Evolutionary conservation across 805 yeast genomes (phyloP), one percentile per base, ranked within the genome.

Genomic region (Candida anglica): DNA sequence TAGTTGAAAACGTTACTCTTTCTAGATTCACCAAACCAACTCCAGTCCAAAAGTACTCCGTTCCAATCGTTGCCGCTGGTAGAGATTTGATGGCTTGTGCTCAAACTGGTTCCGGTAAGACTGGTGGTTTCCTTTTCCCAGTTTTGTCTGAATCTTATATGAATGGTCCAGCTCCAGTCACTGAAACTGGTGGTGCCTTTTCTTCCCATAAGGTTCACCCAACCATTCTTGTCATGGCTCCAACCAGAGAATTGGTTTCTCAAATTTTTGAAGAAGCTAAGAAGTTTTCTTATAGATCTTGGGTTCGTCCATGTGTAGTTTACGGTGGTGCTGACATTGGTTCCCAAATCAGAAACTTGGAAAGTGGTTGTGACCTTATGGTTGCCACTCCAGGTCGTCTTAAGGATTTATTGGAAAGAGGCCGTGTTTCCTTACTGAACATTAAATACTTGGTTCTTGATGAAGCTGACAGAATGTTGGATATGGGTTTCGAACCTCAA

Each of bases 401-500:
- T 60, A 89, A 81, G 58, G 98, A 93, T 69, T 74, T 93, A 66
- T 71, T 93, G 47, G 97, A 89, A 71, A 86, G 97, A 73, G 97
- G 97, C 56, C 73, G 79, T 53, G 86, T 93, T 50, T 88, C 97
- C 28, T 75, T 93, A 57, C 74, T 78, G 46, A 87, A 86, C 67
- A 87, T 91, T 67, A 87, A 85, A 64, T 93, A 86, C 67, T 77
- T 93, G 62, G 97, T 93, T 34, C 76, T 93, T 49, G 98, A 91
- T 69, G 98, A 91, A 76, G 98, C 98, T 58, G 98, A 93, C 71
- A 86, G 98, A 75, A 93, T 93, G 98, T 81, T 93, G 71, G 98
- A 93, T 79, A 93, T 93, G 98, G 98, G 98, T 77, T 93, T 93
- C 72, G 98, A 93, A 74, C 97, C 97, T 47, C 98, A 93, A 76